phyloP scores from a whole-genome alignment of 208 protist genomes.

The Leishmania mexicana region DNA sequence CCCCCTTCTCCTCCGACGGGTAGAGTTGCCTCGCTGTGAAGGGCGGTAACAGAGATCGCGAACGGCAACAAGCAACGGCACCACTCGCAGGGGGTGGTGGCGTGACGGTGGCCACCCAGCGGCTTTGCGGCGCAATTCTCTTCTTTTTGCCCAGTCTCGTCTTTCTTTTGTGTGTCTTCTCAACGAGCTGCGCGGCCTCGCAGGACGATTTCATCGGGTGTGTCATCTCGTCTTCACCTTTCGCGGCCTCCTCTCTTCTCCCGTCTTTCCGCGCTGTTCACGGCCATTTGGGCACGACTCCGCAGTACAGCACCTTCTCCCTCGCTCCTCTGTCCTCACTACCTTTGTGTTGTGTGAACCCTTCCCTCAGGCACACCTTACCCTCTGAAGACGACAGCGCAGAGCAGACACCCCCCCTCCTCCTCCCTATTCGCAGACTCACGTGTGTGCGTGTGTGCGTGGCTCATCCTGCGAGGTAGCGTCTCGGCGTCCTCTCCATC shows the following conservation, averaged over 20 bases:
- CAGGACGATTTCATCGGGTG: background rate
- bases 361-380: background rate
- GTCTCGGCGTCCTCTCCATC: background rate
- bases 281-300: background rate
- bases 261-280: background rate
- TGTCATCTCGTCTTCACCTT: background rate
- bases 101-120: background rate
- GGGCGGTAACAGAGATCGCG: background rate
- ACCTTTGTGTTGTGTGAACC: background rate
- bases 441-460: background rate
- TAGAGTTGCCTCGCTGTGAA: background rate
- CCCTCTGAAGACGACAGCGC: background rate
- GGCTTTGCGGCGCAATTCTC: background rate
- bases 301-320: background rate
- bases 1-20: background rate
- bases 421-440: background rate
- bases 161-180: background rate
- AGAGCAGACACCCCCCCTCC: background rate
- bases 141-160: conserved; percentile 11
- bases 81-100: background rate
- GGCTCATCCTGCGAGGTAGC: background rate
- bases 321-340: background rate
- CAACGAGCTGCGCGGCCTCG: background rate
- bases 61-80: background rate
- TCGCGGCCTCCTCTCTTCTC: background rate